Percentiles rank a stretch among this genome's conserved stretches.
Evolutionary conservation across 208 protist genomes (phyloP).

Genomic region (Entamoeba histolytica): DNA sequence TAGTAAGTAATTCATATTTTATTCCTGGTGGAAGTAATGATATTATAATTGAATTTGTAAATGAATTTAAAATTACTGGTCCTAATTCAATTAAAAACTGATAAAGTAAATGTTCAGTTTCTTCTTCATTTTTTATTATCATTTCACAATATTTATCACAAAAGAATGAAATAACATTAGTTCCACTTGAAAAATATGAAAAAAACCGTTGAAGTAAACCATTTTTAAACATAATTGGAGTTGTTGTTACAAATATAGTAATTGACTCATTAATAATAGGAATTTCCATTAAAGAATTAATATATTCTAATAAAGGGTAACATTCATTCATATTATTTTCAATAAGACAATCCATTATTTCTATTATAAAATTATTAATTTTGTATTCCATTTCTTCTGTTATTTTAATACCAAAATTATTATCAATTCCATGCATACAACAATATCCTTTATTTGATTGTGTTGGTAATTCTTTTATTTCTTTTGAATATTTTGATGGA

Average conservation of each 20-base stretch:
- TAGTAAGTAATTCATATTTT: neutral
- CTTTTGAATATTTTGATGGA: neutral
- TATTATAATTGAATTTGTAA: neutral
- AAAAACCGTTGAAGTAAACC: neutral
- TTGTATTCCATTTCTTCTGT: neutral
- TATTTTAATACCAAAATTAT: neutral
- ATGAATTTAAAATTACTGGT: neutral
- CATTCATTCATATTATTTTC: neutral
- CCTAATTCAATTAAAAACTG: neutral
- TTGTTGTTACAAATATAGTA: neutral
- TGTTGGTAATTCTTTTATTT: neutral
- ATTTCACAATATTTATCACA: neutral
- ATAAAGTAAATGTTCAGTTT: neutral
- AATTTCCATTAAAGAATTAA: neutral
- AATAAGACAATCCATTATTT: neutral
- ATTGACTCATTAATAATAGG: neutral
- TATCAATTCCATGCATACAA: neutral
- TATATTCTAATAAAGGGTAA: neutral
- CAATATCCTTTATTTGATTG: neutral
- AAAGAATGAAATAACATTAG: neutral
- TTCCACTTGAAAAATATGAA: neutral
- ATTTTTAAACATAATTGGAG: neutral
- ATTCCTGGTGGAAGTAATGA: neutral
- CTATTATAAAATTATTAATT: neutral
- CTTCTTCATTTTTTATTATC: neutral